A percentile compares a stretch with the other conserved stretches of the same genome.
Evolutionary conservation across 768 basidiomycete genomes (phyloP).

Genomic region (Mrakia gelida): DNA sequence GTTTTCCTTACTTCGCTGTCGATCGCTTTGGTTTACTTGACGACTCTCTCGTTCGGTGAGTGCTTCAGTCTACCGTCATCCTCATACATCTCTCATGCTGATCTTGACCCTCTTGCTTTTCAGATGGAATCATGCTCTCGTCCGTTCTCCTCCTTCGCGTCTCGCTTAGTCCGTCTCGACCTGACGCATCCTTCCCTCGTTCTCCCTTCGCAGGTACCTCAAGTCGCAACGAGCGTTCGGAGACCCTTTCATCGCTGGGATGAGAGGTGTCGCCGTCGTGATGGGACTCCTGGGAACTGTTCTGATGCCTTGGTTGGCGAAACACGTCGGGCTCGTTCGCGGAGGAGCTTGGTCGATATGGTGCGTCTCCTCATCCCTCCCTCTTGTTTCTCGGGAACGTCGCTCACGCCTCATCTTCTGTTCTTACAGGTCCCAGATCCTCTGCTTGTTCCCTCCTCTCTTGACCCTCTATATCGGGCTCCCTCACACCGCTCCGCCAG

Average conservation of each 20-base stretch:
- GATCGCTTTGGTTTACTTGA: constrained; percentile 51
- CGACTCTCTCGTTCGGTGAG: constrained; percentile 47
- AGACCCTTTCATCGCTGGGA: constrained; percentile 53
- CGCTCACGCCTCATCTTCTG: neutral
- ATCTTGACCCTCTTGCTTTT: neutral
- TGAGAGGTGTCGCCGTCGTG: constrained; percentile 51
- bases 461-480: constrained; percentile 46
- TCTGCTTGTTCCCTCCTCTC: constrained; percentile 51
- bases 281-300: constrained; percentile 53
- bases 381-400: neutral
- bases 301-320: constrained; percentile 49
- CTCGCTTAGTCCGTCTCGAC: too few species aligned
- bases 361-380: constrained; percentile 37
- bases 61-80: too few species aligned
- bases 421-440: constrained; percentile 45
- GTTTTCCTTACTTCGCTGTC: constrained; percentile 48
- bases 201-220: constrained; percentile 44
- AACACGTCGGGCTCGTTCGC: constrained; percentile 49
- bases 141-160: neutral
- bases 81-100: too few species aligned
- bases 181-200: neutral
- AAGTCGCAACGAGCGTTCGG: constrained; percentile 49
- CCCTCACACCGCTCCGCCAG: neutral
- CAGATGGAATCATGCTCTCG: constrained; percentile 52
- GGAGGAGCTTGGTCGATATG: constrained; percentile 55